These are phyloP conservation scores for Cordyceps javanica DNA, from an alignment of 2,329 filamentous ascomycete species.

Conservation along the genomic window DNA sequence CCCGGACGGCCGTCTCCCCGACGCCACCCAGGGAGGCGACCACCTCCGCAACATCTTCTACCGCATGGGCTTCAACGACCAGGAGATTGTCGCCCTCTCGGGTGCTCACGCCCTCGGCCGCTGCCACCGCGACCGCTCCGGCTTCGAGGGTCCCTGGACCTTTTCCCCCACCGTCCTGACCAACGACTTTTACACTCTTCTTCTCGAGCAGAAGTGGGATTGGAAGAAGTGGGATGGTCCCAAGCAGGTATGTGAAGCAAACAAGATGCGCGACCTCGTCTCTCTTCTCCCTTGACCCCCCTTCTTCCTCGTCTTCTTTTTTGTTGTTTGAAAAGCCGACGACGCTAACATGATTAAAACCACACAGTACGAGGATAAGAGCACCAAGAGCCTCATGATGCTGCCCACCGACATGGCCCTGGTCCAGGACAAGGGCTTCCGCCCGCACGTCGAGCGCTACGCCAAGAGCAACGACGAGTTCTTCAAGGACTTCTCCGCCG, in stretches of 20 bases:
- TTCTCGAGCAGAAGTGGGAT: slow-evolving; percentile 88
- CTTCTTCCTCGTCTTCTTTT: not conserved
- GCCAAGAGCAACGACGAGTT: slow-evolving; percentile 86
- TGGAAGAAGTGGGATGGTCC: slow-evolving; percentile 90
- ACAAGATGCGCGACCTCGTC: slow-evolving; percentile 26
- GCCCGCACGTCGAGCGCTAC: slow-evolving; percentile 74
- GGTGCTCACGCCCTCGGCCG: slow-evolving; percentile 85
- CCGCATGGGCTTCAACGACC: slow-evolving; percentile 97
- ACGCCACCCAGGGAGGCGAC: slow-evolving; percentile 68
- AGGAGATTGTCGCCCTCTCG: slow-evolving; percentile 85
- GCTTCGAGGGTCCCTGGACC: slow-evolving; percentile 85
- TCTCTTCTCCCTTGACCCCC: no score
- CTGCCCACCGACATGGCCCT: slow-evolving; percentile 86
- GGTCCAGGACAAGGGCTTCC: slow-evolving; percentile 82
- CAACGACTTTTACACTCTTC: slow-evolving; percentile 89
- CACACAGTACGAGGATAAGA: slow-evolving; percentile 68
- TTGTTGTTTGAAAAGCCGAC: not conserved
- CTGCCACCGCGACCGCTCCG: slow-evolving; percentile 83
- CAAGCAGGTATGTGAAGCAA: slow-evolving; percentile 47
- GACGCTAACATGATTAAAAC: slow-evolving; percentile 11
- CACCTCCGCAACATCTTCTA: slow-evolving; percentile 90
- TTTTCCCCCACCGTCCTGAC: slow-evolving; percentile 87
- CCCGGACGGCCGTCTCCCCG: slow-evolving; percentile 80
- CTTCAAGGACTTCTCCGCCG: slow-evolving; percentile 86
- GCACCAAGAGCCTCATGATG: slow-evolving; percentile 92